phyloP scores from a whole-genome alignment of 352 stramenopile genomes.

The Vaucheria bursata region DNA sequence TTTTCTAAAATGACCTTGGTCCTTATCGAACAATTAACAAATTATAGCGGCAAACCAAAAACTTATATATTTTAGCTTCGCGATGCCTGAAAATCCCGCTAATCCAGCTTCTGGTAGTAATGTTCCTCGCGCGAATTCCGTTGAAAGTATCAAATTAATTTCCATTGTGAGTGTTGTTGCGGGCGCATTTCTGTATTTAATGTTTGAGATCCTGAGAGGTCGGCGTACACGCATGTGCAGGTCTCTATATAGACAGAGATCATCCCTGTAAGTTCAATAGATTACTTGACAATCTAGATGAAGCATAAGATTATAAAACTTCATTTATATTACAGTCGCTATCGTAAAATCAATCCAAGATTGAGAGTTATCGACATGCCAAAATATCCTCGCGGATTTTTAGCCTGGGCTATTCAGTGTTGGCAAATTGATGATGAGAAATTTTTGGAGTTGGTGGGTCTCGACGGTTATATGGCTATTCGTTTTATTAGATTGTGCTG shows the following conservation, averaged over 20 bases:
- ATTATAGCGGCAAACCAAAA: too few relatives aligned
- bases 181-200: constrained; percentile 1
- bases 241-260: constrained; percentile 23
- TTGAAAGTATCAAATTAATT: constrained; percentile 11
- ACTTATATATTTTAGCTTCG: too few relatives aligned
- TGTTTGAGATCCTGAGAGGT: constrained; percentile 36
- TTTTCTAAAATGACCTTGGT: too few relatives aligned
- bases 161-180: background rate
- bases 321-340: constrained; percentile 19
- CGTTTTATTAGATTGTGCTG: constrained; percentile 44
- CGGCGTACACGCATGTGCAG: constrained; percentile 16
- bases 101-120: too few relatives aligned
- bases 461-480: constrained; percentile 40
- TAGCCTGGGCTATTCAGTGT: constrained; percentile 19
- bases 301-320: background rate
- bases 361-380: constrained; percentile 32
- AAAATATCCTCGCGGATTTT: constrained; percentile 32
- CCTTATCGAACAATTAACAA: too few relatives aligned
- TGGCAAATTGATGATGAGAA: constrained; percentile 26
- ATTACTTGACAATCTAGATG: background rate
- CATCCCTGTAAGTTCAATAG: constrained; percentile 22
- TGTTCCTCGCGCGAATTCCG: too few relatives aligned
- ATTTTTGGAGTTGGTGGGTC: constrained; percentile 33
- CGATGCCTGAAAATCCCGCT: too few relatives aligned
- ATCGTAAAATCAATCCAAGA: constrained; percentile 26